Evolutionary conservation across 805 yeast species (phyloP).

Genomic region (Teunomyces funiuensis): DNA sequence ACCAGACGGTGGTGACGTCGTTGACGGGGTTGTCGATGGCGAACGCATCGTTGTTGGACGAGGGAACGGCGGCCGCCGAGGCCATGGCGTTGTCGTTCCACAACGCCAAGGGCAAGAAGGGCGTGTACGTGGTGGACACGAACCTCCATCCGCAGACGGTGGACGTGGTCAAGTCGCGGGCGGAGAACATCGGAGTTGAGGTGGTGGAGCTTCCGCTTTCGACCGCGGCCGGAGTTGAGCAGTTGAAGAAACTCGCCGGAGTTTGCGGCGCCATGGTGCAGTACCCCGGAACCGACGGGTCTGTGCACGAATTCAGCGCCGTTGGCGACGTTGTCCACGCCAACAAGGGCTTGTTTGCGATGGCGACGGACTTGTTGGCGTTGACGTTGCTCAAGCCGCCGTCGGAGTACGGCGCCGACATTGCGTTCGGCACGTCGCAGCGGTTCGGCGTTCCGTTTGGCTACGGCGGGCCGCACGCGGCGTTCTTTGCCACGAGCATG

Average conservation of each 20-base stretch:
- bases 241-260: conserved; percentile 24
- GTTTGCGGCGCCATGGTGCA: conserved; percentile 85
- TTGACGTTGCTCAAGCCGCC: conserved; percentile 86
- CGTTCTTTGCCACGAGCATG: conserved; percentile 86
- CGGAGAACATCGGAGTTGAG: conserved; percentile 68
- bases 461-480: conserved; percentile 99
- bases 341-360: conserved; percentile 72
- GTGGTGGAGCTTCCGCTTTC: conserved; percentile 58
- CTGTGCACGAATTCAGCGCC: conserved; percentile 46
- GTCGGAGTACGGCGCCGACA: conserved; percentile 82
- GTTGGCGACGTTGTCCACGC: conserved; percentile 67
- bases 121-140: conserved; percentile 67
- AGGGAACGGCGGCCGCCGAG: conserved; percentile 97
- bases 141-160: conserved; percentile 84
- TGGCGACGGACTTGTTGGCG: conserved; percentile 91
- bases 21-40: conserved; percentile 94
- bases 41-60: conserved; percentile 92
- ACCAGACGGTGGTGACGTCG: conserved; percentile 87
- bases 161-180: conserved; percentile 76
- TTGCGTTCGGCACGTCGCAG: conserved; percentile 89
- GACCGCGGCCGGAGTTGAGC: conserved; percentile 32
- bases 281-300: conserved; percentile 88
- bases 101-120: conserved; percentile 63
- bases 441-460: conserved; percentile 98
- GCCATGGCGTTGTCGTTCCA: conserved; percentile 87